Conservation (phyloP, 495 filamentous ascomycete species). For the Aspergillus sparsus region DNA sequence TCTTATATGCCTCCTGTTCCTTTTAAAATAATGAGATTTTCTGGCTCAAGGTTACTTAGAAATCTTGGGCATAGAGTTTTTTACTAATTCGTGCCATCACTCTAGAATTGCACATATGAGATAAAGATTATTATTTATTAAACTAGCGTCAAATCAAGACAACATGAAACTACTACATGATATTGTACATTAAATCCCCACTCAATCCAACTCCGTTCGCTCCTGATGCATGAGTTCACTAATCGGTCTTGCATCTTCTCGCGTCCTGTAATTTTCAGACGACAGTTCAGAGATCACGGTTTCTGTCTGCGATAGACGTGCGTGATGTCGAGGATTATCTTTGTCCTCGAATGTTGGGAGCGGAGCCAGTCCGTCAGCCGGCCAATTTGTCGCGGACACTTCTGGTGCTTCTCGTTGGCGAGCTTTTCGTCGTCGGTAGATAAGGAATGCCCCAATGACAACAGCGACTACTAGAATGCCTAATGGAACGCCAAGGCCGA, state of each 20-base stretch:
- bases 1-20: no score
- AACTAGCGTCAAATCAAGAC: no score
- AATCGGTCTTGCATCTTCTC: neutral
- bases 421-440: neutral
- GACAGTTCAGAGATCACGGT: neutral
- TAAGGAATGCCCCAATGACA: neutral
- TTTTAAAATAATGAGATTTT: no score
- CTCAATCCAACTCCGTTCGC: neutral
- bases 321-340: neutral
- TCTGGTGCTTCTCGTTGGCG: neutral
- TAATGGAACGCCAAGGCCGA: constrained; percentile 10
- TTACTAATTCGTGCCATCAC: no score
- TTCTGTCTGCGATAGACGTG: neutral
- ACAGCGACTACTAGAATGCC: neutral
- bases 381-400: neutral
- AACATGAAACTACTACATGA: no score
- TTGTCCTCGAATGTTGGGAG: neutral
- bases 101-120: no score
- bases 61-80: no score
- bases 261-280: neutral
- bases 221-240: neutral
- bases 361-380: neutral
- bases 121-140: no score
- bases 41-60: no score
- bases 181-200: no score